phyloP scores from a whole-genome alignment of 176 grass and related monocot species.

The Zizania latifolia region DNA sequence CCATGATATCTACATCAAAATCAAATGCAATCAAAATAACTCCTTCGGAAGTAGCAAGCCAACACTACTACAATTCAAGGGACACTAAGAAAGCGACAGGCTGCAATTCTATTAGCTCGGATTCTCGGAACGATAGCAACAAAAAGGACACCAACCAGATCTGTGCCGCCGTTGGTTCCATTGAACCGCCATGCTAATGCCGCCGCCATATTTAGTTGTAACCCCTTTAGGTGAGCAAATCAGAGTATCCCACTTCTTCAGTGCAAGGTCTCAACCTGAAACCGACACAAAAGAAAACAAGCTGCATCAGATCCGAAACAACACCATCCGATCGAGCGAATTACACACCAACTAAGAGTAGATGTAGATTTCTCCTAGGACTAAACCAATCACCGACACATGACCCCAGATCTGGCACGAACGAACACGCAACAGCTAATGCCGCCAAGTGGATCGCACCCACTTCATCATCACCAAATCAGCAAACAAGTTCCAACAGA shows the following conservation, averaged over 20 bases:
- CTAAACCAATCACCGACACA: not conserved
- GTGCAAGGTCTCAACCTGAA: conserved; percentile 42
- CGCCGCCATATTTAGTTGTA: conserved; percentile 56
- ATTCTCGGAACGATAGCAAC: conserved; percentile 15
- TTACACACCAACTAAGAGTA: not conserved
- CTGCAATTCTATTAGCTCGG: not conserved
- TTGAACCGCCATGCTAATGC: conserved; percentile 80
- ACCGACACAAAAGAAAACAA: conserved; percentile 14
- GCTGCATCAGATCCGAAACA: conserved; percentile 32
- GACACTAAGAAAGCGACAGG: conserved; percentile 24
- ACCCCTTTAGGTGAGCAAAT: conserved; percentile 24
- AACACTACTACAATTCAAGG: not conserved
- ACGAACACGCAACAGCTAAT: not conserved
- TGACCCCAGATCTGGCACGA: conserved; percentile 17
- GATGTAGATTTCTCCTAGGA: not conserved
- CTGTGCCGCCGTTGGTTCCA: conserved; percentile 61
- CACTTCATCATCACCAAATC: not conserved
- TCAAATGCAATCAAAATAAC: not conserved
- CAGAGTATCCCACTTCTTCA: conserved; percentile 13
- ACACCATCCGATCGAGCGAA: not conserved
- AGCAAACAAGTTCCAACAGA: not conserved
- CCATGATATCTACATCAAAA: conserved; percentile 12
- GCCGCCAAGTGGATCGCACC: not conserved
- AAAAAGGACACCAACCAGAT: conserved; percentile 65
- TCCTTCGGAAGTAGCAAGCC: not conserved